These are phyloP conservation scores for Chytriomyces confervae DNA, from an alignment of 192 early-diverging fungal genomes.

Conservation along the genomic window DNA sequence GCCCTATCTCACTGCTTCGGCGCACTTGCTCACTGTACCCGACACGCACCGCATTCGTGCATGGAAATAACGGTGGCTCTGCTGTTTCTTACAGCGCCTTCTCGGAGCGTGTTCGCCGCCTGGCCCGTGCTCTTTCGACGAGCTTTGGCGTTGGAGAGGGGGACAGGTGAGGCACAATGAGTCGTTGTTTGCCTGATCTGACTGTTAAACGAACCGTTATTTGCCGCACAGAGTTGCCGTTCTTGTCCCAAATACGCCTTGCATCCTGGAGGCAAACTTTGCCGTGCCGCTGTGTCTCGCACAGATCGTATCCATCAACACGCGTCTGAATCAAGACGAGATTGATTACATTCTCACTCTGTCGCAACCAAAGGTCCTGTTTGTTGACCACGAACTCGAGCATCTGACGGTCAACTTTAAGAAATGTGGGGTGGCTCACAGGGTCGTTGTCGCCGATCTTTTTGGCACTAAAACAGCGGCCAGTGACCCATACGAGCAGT, in stretches of 20 bases:
- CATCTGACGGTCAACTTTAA: conserved; percentile 37
- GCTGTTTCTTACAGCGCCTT: conserved; percentile 55
- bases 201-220: neutral
- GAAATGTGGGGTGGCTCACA: conserved; percentile 10
- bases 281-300: conserved; percentile 63
- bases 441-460: neutral
- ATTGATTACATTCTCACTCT: conserved; percentile 63
- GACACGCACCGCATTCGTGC: conserved; percentile 53
- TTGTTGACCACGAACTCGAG: conserved; percentile 57
- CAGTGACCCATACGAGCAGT: conserved; percentile 57
- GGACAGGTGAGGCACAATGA: conserved; percentile 35
- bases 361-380: conserved; percentile 53
- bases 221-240: conserved; percentile 44
- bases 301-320: conserved; percentile 64
- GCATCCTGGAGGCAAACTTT: conserved; percentile 66
- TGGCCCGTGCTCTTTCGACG: conserved; percentile 51
- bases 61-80: conserved; percentile 31
- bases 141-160: conserved; percentile 43
- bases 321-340: conserved; percentile 56
- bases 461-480: conserved; percentile 11
- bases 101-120: conserved; percentile 47
- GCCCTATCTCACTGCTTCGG: conserved; percentile 61
- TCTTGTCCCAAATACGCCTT: conserved; percentile 61
- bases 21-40: conserved; percentile 58
- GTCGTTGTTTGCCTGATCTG: neutral